phyloP scores from a whole-genome alignment of 257 asterid species.

The Fraxinus excelsior region DNA sequence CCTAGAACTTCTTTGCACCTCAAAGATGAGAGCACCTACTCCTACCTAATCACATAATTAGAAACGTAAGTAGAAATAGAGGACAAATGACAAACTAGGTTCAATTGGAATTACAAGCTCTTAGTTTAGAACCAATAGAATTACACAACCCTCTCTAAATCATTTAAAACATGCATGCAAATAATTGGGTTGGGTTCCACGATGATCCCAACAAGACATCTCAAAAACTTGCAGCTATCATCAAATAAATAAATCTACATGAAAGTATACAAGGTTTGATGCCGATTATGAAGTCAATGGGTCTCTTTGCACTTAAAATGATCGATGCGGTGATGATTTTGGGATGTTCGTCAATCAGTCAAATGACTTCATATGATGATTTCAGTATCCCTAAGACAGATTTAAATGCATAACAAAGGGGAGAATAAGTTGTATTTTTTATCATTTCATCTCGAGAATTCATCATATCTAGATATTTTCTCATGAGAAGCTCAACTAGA shows the following conservation, averaged over 20 bases:
- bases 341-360: not conserved
- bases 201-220: not conserved
- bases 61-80: slow-evolving; percentile 13
- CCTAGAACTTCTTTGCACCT: slow-evolving; percentile 87
- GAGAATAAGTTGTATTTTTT: not conserved
- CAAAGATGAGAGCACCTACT: slow-evolving; percentile 77
- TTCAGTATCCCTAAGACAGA: not conserved
- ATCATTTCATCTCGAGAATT: not conserved
- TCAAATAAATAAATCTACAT: not conserved
- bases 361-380: not conserved
- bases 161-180: not conserved
- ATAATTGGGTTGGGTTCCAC: not conserved
- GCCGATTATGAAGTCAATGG: not conserved
- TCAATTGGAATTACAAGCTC: not conserved
- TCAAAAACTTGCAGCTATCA: slow-evolving; percentile 5
- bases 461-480: not conserved
- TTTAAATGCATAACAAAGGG: not conserved
- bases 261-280: not conserved
- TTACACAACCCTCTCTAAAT: not conserved
- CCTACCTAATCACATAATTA: slow-evolving; percentile 61
- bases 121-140: not conserved
- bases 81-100: slow-evolving; percentile 10
- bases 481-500: not conserved
- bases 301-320: not conserved
- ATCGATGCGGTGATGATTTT: not conserved